Percentiles rank a stretch among this genome's conserved stretches.
Evolutionary conservation across 2,329 filamentous ascomycete genomes (phyloP).

Genomic region (Sarocladium brachiariae): DNA sequence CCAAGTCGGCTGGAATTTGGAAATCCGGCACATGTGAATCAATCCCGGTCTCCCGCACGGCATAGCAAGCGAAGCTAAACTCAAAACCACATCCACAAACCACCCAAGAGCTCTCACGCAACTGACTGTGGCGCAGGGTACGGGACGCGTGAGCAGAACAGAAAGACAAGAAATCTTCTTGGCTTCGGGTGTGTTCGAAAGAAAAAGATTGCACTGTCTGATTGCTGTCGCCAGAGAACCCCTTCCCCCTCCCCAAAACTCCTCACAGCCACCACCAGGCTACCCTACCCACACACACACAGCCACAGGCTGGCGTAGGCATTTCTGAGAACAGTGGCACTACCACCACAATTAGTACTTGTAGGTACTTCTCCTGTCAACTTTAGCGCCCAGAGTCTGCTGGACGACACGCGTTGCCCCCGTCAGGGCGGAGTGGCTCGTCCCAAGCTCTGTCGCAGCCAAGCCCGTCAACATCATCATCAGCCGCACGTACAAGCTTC

Average conservation of each 20-base stretch:
- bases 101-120: neutral
- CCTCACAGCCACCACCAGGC: neutral
- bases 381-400: neutral
- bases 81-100: neutral
- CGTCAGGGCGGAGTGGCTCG: neutral
- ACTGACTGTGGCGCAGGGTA: neutral
- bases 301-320: neutral
- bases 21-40: too few relatives aligned
- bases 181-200: neutral
- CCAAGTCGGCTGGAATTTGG: too few relatives aligned
- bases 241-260: too few relatives aligned
- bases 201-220: too few relatives aligned
- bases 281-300: neutral
- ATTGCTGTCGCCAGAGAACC: too few relatives aligned
- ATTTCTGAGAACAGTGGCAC: neutral
- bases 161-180: neutral
- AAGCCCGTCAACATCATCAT: neutral
- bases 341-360: neutral
- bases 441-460: conserved; percentile 5
- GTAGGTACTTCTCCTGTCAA: neutral
- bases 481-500: conserved; percentile 3
- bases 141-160: neutral
- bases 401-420: conserved; percentile 9
- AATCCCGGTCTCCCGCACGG: neutral
- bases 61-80: neutral